Evolutionary conservation across 2,329 filamentous ascomycete species (phyloP).

Genomic region (Ramichloridium luteum): DNA sequence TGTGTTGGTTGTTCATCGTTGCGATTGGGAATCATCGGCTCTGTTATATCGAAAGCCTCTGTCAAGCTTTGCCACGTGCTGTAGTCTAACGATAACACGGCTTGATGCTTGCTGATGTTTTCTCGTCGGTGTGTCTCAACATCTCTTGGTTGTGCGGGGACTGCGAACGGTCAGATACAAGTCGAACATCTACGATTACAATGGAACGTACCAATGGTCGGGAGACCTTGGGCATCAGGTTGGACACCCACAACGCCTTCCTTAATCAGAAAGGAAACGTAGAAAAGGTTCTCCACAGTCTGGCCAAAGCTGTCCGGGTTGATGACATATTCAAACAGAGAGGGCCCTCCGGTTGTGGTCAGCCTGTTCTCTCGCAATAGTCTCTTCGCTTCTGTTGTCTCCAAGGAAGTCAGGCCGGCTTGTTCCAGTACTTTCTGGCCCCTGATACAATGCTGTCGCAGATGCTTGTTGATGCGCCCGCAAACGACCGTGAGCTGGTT

Average conservation of each 20-base stretch:
- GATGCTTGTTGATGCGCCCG: slow-evolving; percentile 54
- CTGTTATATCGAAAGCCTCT: slow-evolving; percentile 59
- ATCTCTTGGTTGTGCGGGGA: slow-evolving; percentile 34
- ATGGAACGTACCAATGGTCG: slow-evolving; percentile 63
- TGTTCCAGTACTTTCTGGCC: slow-evolving; percentile 15
- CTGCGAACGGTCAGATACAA: slow-evolving; percentile 20
- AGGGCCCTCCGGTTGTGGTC: slow-evolving; percentile 56
- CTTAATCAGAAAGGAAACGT: slow-evolving; percentile 83
- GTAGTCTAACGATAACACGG: slow-evolving; percentile 80
- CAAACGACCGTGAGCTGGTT: slow-evolving; percentile 71
- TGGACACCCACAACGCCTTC: slow-evolving; percentile 70
- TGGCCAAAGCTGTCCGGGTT: slow-evolving; percentile 87
- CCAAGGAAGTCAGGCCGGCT: slow-evolving; percentile 10
- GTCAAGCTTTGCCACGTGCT: slow-evolving; percentile 70
- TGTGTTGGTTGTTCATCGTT: slow-evolving; percentile 42
- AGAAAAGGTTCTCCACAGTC: slow-evolving; percentile 94
- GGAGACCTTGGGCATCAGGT: slow-evolving; percentile 59
- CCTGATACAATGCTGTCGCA: slow-evolving; percentile 34
- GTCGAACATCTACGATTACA: neutral
- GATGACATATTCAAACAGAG: slow-evolving; percentile 75
- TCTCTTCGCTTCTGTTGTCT: slow-evolving; percentile 26
- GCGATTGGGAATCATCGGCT: slow-evolving; percentile 76
- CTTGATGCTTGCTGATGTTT: slow-evolving; percentile 50
- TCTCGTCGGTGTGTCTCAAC: slow-evolving; percentile 32
- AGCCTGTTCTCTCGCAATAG: slow-evolving; percentile 57